Conservation (phyloP, 1,284 basidiomycete genomes). For the Schizophyllum commune region DNA sequence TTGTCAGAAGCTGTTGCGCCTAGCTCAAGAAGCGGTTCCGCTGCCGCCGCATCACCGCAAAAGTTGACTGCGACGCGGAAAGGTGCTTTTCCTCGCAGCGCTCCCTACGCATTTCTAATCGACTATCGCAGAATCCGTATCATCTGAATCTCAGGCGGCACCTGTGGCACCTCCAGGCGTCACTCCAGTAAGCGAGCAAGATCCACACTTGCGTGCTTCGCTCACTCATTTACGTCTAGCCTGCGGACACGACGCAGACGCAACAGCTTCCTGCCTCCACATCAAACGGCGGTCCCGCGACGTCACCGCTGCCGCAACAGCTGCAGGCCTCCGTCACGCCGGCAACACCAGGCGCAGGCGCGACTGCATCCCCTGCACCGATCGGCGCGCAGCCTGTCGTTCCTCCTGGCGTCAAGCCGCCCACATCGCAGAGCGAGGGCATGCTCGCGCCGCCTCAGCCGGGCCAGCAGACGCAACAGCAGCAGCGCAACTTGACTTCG, state of each 20-base stretch:
- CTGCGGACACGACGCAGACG: slow-evolving; percentile 18
- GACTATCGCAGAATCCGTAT: slow-evolving; percentile 25
- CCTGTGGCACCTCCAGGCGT: background rate
- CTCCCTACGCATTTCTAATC: slow-evolving; percentile 6
- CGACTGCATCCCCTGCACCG: slow-evolving; percentile 36
- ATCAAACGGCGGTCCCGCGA: slow-evolving; percentile 16
- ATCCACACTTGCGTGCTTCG: background rate
- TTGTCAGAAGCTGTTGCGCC: slow-evolving; percentile 56
- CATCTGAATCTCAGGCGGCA: slow-evolving; percentile 29
- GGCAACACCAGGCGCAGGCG: slow-evolving; percentile 18
- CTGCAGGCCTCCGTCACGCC: slow-evolving; percentile 6
- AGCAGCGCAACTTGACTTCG: slow-evolving; percentile 34
- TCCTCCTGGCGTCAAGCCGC: slow-evolving; percentile 59
- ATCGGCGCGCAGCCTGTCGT: slow-evolving; percentile 12
- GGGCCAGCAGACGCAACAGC: slow-evolving; percentile 16
- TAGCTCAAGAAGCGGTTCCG: slow-evolving; percentile 44
- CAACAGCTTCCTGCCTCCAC: slow-evolving; percentile 23
- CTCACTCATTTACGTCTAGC: background rate
- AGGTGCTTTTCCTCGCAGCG: slow-evolving; percentile 27
- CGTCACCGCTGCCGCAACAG: slow-evolving; percentile 58
- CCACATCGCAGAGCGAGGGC: slow-evolving; percentile 32
- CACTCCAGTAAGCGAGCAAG: background rate
- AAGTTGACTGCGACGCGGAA: slow-evolving; percentile 25
- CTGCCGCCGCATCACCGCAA: slow-evolving; percentile 46
- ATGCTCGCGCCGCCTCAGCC: slow-evolving; percentile 19